Evolutionary conservation across 495 filamentous ascomycete species (phyloP), one percentile per base, ranked within the genome.

Genomic region (Hypoxylon rickii): DNA sequence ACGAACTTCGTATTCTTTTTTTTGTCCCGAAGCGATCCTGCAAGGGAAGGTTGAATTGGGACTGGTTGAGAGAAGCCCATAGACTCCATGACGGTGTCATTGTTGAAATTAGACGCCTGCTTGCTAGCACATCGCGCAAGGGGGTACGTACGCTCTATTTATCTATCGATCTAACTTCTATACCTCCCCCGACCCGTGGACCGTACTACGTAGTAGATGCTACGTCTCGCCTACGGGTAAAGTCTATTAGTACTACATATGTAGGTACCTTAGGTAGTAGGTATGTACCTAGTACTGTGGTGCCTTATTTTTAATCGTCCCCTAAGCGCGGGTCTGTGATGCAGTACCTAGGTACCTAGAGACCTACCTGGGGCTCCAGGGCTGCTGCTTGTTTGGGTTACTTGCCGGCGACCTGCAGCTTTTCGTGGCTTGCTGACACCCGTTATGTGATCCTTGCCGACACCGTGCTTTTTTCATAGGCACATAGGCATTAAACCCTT

Each of bases 1-100:
- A 33, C 41, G 4, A 37, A 61, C 53, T 50, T 59, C 59, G 59
- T 63, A 58, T 63, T 63, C 49, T 54, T 63, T 63, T 44, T 50
- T 17, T 20, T n/a, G 13, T 49, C 29, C 39, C 18, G 22, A 49
- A 20, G 20, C 43, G 16, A 21, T 29, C 26, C 18, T 34, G 20
- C 10, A 33, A 20, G 36, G 37, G 39, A 48, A 31, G 17, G 32
- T 10, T 29, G 24, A 29, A 4, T 29, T 29, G 24, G 24, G 24
- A 10, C 24, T 29, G 24, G 24, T 29, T 15, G 16, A 51, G 13
- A 24, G 26, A 15, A 56, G 7, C 18, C 40, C 39, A 12, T 13
- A 48, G 15, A 61, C 10, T 29, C 18, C 10, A 41, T 41, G 44
- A 44, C 40, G 52, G 42, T 53, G 18, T 49, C 48, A 40, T 57